Percentiles rank a stretch among this genome's conserved stretches.
Evolutionary conservation across 148 eudicot species (phyloP).

Genomic region (Vaccinium vitisidaea): DNA sequence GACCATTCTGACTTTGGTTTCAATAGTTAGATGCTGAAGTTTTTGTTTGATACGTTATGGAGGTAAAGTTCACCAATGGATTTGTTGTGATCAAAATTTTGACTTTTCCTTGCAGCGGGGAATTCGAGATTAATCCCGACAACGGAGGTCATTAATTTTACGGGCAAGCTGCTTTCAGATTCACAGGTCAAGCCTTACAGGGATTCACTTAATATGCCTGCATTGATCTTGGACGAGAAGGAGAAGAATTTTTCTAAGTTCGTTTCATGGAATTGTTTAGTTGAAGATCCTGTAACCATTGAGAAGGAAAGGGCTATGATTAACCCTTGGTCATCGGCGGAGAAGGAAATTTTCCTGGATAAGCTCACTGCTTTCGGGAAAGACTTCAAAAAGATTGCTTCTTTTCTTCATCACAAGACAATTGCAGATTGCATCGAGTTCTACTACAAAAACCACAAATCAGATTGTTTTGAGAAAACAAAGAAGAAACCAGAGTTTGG

Average conservation of each 20-base stretch:
- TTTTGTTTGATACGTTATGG: not conserved
- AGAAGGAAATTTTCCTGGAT: conserved; percentile 70
- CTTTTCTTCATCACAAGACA: conserved; percentile 80
- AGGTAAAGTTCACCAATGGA: not conserved
- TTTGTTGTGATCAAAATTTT: not conserved
- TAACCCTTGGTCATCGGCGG: conserved; percentile 76
- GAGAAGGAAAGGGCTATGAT: conserved; percentile 74
- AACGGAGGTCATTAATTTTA: conserved; percentile 41
- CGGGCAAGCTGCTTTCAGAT: conserved; percentile 58
- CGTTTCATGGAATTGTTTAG: conserved; percentile 67
- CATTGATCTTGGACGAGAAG: conserved; percentile 60
- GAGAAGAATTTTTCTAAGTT: conserved; percentile 55
- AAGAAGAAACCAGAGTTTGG: conserved; percentile 47
- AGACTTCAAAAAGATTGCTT: conserved; percentile 72
- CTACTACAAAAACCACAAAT: conserved; percentile 91
- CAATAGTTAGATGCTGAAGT: not conserved
- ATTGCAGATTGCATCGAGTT: conserved; percentile 86
- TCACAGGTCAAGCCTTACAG: conserved; percentile 45
- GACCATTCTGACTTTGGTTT: not conserved
- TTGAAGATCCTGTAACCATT: conserved; percentile 72
- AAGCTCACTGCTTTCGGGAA: conserved; percentile 65
- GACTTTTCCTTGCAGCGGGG: conserved; percentile 44
- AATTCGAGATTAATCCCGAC: conserved; percentile 45
- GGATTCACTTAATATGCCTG: conserved; percentile 73
- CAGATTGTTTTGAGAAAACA: conserved; percentile 55